Base-by-base conservation (phyloP, 805 yeast genomes). In the Schizosaccharomyces lindneri region DNA sequence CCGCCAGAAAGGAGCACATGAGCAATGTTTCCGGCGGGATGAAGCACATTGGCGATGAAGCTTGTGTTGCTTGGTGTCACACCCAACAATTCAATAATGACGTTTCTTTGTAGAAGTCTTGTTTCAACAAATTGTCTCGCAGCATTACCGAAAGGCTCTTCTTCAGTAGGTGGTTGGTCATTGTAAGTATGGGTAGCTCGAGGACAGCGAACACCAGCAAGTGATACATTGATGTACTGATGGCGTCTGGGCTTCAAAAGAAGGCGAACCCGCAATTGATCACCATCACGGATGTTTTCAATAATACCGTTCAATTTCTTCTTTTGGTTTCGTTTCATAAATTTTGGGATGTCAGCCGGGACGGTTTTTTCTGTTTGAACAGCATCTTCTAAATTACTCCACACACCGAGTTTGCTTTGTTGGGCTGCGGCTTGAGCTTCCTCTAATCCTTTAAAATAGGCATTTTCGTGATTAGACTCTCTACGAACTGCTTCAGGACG, bases 241-340 rank as follows among this genome's bases (percentile, higher is more conserved):
- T 85, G 93, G n/a, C 71, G 71, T 59, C 74, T 71, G 39, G 79
- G 72, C 15, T 64, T 39, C 59, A 79, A 67, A 62, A 81, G 65
- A 13, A 81, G 69, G 51, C 94, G 78, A 13, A 80, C 78, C 48
- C 83, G 73, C n/a, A 86, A 70, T 59, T 95, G 74, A 71, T 87
- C 95, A 60, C 95, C 95, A 64, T 82, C 74, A 63, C 85, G 76
- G 41, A 83, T 93, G 67, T 78, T 81, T 71, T 87, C 95, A 31
- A 87, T 83, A 62, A 87, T 77, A 41, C 43, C 60, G 6, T 57
- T 41, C 19, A 65, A 9, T 66, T 73, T 64, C 69, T 71, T 68
- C 73, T 77, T 72, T 55, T 61, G 48, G 64, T 65, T 61, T 55
- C 51, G 59, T 27, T 61, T 61, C 31, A 62, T 60, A 24, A 62